Evolutionary conservation across 2,329 filamentous ascomycete genomes (phyloP), one percentile per base, ranked within the genome.

Genomic region (Colletotrichum falcatum): DNA sequence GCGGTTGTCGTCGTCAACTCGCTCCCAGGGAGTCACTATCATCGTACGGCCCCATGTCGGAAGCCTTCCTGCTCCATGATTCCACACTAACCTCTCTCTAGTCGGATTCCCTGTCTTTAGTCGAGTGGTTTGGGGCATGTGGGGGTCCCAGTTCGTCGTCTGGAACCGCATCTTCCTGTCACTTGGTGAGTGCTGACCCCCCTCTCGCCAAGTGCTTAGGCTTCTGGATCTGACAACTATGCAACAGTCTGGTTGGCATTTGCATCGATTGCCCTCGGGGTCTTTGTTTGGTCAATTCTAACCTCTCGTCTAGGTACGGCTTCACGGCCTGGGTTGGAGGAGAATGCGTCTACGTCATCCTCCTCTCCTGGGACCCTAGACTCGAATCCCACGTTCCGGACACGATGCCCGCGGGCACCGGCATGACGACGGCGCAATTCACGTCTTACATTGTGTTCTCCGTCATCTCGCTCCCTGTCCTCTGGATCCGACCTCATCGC

Each of bases 241-340:
- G 14, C 37, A 23, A 65, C 60, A 76, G 74, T 78, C 39, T 78
- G 76, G 74, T 76, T 61, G 14, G 60, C 46, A 62, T 14, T 39
- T 16, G 37, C 14, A 39, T 39, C 5, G 37, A n/a, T n/a, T n/a
- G 5, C 14, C 37, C 1, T 39, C 4, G 14, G 37, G 6, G 16
- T 18, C 37, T 18, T 12, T 39, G 1, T 39, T 39, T 39, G 14
- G 37, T 16, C 37, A 18, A 18, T 39, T 39, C 3, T 39, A 16
- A 39, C 37, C 37, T 39, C 37, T 39, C 14, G 54, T 54, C 48
- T 33, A 80, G 80, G 81, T 82, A 83, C 62, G 82, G 79, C 20
- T 83, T 85, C 66, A 83, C 84, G 61, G 80, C 83, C 5, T 85
- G 83, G 81, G 81, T 84, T 49, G 84, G 84, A 16, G 83, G 83